Conservation (phyloP, 2,329 filamentous ascomycete genomes). For the Ophiostoma fasciatum region DNA sequence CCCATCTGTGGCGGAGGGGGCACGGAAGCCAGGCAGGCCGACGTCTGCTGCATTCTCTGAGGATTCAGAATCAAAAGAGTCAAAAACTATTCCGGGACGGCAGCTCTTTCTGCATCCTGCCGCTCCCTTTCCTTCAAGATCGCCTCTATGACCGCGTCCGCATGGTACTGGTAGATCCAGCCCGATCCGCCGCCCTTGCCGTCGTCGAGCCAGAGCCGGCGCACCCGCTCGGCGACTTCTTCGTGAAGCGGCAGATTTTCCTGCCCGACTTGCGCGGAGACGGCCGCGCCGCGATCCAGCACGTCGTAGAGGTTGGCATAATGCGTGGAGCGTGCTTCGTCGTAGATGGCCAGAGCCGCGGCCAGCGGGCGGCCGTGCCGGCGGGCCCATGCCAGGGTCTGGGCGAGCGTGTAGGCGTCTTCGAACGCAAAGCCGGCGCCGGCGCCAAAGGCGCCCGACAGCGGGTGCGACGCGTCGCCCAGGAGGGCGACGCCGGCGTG, state of each 20-base stretch:
- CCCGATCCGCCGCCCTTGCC: neutral
- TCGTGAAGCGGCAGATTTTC: constrained; percentile 8
- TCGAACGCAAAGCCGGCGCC: constrained; percentile 12
- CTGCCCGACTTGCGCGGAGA: constrained; percentile 1
- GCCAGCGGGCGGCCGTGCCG: neutral
- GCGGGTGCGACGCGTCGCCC: constrained; percentile 35
- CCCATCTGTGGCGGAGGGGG: too few species aligned
- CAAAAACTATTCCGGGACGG: too few species aligned
- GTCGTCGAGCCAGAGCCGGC: constrained; percentile 2
- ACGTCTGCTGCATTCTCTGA: too few species aligned
- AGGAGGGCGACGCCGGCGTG: constrained; percentile 26
- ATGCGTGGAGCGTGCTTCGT: constrained; percentile 9
- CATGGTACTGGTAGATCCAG: constrained; percentile 9
- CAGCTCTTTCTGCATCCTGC: too few species aligned
- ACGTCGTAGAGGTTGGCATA: constrained; percentile 10
- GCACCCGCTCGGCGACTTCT: constrained; percentile 8
- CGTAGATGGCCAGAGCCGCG: constrained; percentile 7
- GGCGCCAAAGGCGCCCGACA: constrained; percentile 15
- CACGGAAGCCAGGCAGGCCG: too few species aligned
- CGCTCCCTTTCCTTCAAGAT: neutral
- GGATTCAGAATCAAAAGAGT: too few species aligned
- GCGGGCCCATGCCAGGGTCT: constrained; percentile 7
- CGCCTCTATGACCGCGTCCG: constrained; percentile 8
- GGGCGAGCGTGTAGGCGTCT: constrained; percentile 10
- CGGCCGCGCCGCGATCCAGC: constrained; percentile 4